A percentile compares a stretch with the other conserved stretches of the same genome.
Conservation (phyloP, 78 protist genomes). For the Emiliania huxleyi region DNA sequence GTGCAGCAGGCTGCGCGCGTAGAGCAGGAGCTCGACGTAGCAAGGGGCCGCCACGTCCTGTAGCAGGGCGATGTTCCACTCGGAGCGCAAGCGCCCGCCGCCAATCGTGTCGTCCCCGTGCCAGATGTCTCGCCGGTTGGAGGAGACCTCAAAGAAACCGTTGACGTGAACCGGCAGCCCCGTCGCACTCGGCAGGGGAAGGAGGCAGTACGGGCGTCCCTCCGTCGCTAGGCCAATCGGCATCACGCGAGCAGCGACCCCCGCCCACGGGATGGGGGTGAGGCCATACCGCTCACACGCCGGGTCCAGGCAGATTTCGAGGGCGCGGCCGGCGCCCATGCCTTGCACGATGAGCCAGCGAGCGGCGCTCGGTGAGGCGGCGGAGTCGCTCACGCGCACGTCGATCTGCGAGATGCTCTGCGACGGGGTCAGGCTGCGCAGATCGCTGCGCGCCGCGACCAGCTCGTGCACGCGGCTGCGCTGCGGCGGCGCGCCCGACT, state of each 20-base stretch:
- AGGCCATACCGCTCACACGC: neutral
- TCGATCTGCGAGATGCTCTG: no score
- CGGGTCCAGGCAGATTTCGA: neutral
- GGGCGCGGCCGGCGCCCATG: neutral
- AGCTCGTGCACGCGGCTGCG: neutral
- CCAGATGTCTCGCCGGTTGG: conserved; percentile 19
- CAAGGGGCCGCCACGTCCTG: neutral
- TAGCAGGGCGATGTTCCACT: neutral
- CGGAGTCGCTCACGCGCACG: no score
- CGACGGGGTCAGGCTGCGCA: no score
- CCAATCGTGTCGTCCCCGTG: neutral
- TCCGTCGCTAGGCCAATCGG: neutral
- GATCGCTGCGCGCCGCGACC: no score
- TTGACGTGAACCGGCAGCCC: conserved; percentile 27
- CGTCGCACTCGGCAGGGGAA: neutral
- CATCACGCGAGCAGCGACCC: neutral
- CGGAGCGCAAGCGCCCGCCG: neutral
- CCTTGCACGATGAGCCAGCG: neutral
- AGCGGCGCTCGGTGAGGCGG: no score
- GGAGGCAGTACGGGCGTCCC: neutral
- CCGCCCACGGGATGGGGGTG: conserved; percentile 39
- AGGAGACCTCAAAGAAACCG: neutral
- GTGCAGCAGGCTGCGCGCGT: no score
- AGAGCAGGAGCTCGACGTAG: neutral
- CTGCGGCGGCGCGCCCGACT: neutral